Evolutionary conservation across 441 rosid species (phyloP).

Genomic region (Rhodomyrtus psidioides): DNA sequence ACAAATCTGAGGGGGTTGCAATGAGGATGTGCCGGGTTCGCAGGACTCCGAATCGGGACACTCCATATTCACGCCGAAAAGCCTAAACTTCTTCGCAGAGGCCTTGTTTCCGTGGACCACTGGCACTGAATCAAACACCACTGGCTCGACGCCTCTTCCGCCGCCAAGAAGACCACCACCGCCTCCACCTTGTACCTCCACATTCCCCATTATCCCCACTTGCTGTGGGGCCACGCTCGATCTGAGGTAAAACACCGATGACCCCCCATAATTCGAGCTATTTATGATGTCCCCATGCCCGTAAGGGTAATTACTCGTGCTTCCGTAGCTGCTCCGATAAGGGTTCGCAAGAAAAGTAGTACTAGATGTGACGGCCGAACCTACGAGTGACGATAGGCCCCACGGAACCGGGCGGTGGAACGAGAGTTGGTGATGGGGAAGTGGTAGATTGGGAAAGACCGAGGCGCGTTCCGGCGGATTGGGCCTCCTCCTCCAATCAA

Average conservation of each 20-base stretch:
- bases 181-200: background rate
- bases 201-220: slow-evolving; percentile 1
- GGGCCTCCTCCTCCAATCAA: slow-evolving; percentile 89
- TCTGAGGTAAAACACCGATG: slow-evolving; percentile 33
- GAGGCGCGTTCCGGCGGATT: slow-evolving; percentile 35
- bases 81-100: slow-evolving; percentile 46
- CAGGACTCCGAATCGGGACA: slow-evolving; percentile 34
- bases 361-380: slow-evolving; percentile 17
- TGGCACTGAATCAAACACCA: slow-evolving; percentile 55
- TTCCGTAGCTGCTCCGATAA: background rate
- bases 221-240: slow-evolving; percentile 21
- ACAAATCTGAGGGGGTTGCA: slow-evolving; percentile 8
- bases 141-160: slow-evolving; percentile 20
- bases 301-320: background rate
- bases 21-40: slow-evolving; percentile 11
- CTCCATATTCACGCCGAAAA: slow-evolving; percentile 56
- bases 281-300: background rate
- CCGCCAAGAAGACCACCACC: slow-evolving; percentile 21
- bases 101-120: slow-evolving; percentile 42
- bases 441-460: slow-evolving; percentile 7
- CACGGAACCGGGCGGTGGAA: slow-evolving; percentile 29
- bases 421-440: slow-evolving; percentile 23
- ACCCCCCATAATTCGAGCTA: background rate
- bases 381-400: slow-evolving; percentile 24
- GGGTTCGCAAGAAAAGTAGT: background rate